Conservation (phyloP, 176 grass and related monocot genomes). For the Tuctoria greenei region DNA sequence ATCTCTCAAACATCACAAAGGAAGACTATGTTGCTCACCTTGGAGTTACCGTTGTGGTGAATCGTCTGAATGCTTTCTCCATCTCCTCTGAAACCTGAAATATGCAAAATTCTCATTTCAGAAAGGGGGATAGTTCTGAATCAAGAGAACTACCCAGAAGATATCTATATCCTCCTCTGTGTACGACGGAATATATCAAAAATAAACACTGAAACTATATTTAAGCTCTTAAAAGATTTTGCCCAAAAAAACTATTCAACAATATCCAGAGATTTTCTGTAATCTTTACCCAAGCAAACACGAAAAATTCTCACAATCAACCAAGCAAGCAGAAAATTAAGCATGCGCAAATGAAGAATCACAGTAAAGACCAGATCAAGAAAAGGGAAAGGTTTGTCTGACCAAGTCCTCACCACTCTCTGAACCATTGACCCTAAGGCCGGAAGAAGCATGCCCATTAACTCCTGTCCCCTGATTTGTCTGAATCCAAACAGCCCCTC, state of each 20-base stretch:
- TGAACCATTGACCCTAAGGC: constrained; percentile 35
- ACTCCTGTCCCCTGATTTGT: constrained; percentile 15
- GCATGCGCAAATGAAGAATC: neutral
- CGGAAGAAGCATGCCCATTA: constrained; percentile 37
- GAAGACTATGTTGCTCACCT: constrained; percentile 29
- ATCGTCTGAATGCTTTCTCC: constrained; percentile 36
- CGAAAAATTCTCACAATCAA: neutral
- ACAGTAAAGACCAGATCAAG: neutral
- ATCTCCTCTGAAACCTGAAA: constrained; percentile 53
- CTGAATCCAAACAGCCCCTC: constrained; percentile 41
- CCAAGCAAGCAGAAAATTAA: neutral
- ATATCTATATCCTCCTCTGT: neutral
- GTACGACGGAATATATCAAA: neutral
- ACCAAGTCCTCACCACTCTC: constrained; percentile 44
- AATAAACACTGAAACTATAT: neutral
- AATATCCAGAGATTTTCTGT: neutral
- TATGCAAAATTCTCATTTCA: neutral
- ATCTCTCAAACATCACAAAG: neutral
- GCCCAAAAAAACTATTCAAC: neutral
- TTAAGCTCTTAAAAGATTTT: neutral
- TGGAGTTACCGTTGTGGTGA: constrained; percentile 36
- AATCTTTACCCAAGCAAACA: neutral
- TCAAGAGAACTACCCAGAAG: neutral
- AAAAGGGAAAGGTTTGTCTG: neutral
- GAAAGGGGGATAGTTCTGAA: neutral